phyloP scores from a whole-genome alignment of 208 protist species.

The Leishmania braziliensis region DNA sequence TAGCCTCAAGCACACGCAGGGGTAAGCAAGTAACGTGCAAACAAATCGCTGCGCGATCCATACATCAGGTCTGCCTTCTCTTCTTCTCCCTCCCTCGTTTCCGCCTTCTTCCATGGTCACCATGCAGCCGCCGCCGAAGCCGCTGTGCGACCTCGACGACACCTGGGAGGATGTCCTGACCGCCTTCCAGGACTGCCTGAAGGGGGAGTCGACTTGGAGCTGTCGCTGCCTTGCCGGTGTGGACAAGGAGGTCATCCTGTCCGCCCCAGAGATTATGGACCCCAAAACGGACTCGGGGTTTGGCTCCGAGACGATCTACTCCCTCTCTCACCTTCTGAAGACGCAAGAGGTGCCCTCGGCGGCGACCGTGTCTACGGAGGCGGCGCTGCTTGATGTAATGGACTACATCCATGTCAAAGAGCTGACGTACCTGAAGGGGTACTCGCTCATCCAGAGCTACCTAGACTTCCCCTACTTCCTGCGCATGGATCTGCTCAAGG shows the following conservation, averaged over 20 bases:
- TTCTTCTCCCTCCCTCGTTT: not conserved
- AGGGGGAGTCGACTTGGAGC: slow-evolving; percentile 52
- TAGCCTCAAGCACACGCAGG: not conserved
- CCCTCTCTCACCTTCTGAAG: slow-evolving; percentile 51
- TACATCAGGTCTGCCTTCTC: not conserved
- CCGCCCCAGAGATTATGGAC: slow-evolving; percentile 86
- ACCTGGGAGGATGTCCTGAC: slow-evolving; percentile 74
- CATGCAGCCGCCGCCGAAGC: slow-evolving; percentile 29
- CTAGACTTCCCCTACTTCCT: slow-evolving; percentile 83
- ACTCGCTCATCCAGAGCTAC: slow-evolving; percentile 67
- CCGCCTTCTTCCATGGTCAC: not conserved
- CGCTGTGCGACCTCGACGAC: slow-evolving; percentile 57
- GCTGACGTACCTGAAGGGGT: slow-evolving; percentile 70
- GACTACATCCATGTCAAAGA: slow-evolving; percentile 76
- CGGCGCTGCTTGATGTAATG: slow-evolving; percentile 71
- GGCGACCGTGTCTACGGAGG: slow-evolving; percentile 39
- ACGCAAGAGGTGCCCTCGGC: slow-evolving; percentile 53
- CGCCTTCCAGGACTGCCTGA: slow-evolving; percentile 49
- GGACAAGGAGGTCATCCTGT: slow-evolving; percentile 79
- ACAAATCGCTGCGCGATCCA: not conserved
- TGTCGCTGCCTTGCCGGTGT: slow-evolving; percentile 62
- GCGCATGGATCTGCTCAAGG: slow-evolving; percentile 59
- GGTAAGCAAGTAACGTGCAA: not conserved
- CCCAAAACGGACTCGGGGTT: slow-evolving; percentile 84
- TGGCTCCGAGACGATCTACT: slow-evolving; percentile 52